These are phyloP conservation scores for Xylariaceae sp. DNA, from an alignment of 2,329 filamentous ascomycete genomes.

Conservation along the genomic window DNA sequence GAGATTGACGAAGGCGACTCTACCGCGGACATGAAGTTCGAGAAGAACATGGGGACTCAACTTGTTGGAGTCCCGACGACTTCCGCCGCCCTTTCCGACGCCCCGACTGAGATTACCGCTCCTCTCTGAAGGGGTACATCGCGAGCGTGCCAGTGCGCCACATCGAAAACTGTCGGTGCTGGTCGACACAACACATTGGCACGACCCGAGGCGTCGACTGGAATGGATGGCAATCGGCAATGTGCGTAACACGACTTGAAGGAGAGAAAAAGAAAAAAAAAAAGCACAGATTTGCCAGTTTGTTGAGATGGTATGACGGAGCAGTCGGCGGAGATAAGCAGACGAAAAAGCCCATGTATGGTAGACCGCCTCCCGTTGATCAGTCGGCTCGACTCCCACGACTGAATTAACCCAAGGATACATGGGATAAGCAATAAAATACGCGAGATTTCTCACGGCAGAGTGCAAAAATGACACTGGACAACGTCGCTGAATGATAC, in stretches of 20 bases:
- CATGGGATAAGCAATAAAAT: background rate
- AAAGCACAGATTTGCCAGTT: background rate
- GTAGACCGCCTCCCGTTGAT: background rate
- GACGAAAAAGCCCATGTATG: slow-evolving; percentile 1
- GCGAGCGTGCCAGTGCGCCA: background rate
- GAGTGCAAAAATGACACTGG: background rate
- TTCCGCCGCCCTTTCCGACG: slow-evolving; percentile 26
- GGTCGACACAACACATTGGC: background rate
- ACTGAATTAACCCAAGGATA: background rate
- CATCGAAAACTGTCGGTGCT: slow-evolving; percentile 1
- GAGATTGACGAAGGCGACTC: slow-evolving; percentile 42
- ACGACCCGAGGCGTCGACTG: background rate
- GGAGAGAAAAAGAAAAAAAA: background rate
- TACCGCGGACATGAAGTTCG: slow-evolving; percentile 34
- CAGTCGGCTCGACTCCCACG: background rate
- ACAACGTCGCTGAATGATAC: background rate
- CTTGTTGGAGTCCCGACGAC: slow-evolving; percentile 23
- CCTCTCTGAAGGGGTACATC: slow-evolving; percentile 14
- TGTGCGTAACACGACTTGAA: slow-evolving; percentile 3
- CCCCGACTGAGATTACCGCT: slow-evolving; percentile 18
- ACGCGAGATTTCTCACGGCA: background rate
- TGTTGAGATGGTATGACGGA: background rate
- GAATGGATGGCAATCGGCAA: slow-evolving; percentile 3
- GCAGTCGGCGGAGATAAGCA: background rate
- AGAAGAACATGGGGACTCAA: slow-evolving; percentile 27